phyloP scores from a whole-genome alignment of 1,284 basidiomycete species.

The Volvariella surrecta region DNA sequence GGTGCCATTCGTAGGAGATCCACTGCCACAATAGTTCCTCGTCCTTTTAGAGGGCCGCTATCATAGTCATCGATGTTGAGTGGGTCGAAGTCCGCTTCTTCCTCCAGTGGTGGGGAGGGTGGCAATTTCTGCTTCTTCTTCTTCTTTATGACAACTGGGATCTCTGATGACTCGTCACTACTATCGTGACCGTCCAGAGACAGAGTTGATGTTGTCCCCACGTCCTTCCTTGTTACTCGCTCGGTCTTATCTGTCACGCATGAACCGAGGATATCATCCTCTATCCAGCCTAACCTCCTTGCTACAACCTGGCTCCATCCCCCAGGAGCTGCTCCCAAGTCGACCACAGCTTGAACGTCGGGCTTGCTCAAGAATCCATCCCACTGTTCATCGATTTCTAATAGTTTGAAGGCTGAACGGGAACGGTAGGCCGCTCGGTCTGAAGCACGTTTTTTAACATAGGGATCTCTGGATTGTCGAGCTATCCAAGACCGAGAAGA shows the following conservation, averaged over 20 bases:
- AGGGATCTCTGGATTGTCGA: conserved; percentile 59
- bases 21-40: conserved; percentile 60
- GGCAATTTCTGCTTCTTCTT: conserved; percentile 8
- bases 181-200: background rate
- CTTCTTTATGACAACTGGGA: conserved; percentile 1
- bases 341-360: conserved; percentile 58
- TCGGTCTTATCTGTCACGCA: conserved; percentile 8
- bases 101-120: conserved; percentile 6
- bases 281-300: conserved; percentile 39
- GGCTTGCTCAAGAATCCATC: conserved; percentile 41
- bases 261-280: background rate
- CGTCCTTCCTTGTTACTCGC: conserved; percentile 3
- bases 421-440: conserved; percentile 53
- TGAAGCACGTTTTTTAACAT: conserved; percentile 49
- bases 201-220: background rate
- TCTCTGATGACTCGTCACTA: background rate
- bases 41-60: conserved; percentile 18
- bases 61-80: conserved; percentile 27
- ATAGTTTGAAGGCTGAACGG: conserved; percentile 80
- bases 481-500: conserved; percentile 48
- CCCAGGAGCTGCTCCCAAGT: conserved; percentile 82
- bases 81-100: conserved; percentile 23
- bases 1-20: conserved; percentile 65
- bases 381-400: conserved; percentile 56
- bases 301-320: conserved; percentile 85